Conservation (phyloP, 1,139 yeast genomes). For the Yamadazyma pseudoaaseri region DNA sequence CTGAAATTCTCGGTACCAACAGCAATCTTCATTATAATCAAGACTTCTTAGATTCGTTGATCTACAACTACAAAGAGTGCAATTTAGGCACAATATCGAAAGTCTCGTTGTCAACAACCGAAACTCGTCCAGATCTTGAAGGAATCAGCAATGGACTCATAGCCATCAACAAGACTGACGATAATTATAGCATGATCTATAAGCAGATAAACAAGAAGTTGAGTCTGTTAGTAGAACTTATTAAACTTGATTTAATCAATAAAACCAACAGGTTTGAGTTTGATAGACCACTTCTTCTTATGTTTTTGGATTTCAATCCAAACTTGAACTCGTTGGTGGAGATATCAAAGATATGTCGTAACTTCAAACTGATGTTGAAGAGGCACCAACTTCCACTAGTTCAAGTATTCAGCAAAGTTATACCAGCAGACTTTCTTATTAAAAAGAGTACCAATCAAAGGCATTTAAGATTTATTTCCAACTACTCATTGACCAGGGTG, state of each 20-base stretch:
- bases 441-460: conserved; percentile 36
- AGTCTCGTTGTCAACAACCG: conserved; percentile 29
- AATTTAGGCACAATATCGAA: conserved; percentile 47
- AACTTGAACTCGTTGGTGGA: conserved; percentile 46
- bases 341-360: conserved; percentile 47
- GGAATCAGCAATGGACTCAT: conserved; percentile 35
- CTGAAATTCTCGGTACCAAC: conserved; percentile 21
- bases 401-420: conserved; percentile 50
- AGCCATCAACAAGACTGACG: conserved; percentile 20
- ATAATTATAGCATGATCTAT: conserved; percentile 25
- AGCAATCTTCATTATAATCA: conserved; percentile 17
- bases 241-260: conserved; percentile 40
- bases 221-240: conserved; percentile 32
- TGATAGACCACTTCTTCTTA: conserved; percentile 46
- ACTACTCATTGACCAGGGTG: conserved; percentile 44
- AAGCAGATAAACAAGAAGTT: conserved; percentile 30
- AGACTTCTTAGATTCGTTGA: conserved; percentile 41
- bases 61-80: conserved; percentile 45
- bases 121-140: conserved; percentile 33
- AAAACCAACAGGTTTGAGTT: conserved; percentile 43
- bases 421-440: conserved; percentile 53
- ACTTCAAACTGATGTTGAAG: conserved; percentile 42
- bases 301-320: conserved; percentile 46
- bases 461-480: conserved; percentile 46
- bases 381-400: conserved; percentile 44